Conservation (phyloP, 148 eudicot species). For the Camellia granthamiana region DNA sequence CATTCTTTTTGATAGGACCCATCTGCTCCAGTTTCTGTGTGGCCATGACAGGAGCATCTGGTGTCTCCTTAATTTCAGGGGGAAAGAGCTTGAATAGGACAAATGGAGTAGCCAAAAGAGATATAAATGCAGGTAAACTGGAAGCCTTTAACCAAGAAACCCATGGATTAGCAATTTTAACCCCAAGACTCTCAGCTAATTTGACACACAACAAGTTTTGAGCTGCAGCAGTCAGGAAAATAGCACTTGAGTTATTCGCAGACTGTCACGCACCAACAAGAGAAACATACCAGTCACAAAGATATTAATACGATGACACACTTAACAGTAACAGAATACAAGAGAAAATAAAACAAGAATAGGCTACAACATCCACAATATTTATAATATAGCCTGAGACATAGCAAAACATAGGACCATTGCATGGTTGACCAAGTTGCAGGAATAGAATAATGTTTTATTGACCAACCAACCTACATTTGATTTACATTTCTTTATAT, state of each 20-base stretch:
- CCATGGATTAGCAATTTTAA: conserved; percentile 69
- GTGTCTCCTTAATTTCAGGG: conserved; percentile 84
- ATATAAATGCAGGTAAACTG: conserved; percentile 67
- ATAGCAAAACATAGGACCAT: neutral
- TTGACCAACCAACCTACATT: too few species aligned
- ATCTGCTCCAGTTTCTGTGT: conserved; percentile 61
- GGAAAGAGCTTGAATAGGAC: conserved; percentile 74
- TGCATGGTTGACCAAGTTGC: too few species aligned
- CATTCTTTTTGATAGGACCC: conserved; percentile 84
- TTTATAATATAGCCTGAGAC: neutral
- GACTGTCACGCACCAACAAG: conserved; percentile 57
- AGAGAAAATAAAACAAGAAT: neutral
- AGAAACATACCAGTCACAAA: neutral
- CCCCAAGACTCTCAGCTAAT: conserved; percentile 87
- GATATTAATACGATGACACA: neutral
- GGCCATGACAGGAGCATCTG: conserved; percentile 91
- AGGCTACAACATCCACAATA: neutral
- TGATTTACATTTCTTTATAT: too few species aligned
- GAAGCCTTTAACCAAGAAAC: conserved; percentile 81
- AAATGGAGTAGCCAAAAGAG: conserved; percentile 61
- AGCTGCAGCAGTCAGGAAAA: conserved; percentile 99
- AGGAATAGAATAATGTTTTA: too few species aligned
- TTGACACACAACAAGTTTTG: conserved; percentile 88
- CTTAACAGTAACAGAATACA: neutral
- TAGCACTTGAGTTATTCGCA: conserved; percentile 92